Percentiles rank a stretch among this genome's conserved stretches.
phyloP scores from a whole-genome alignment of 2,329 filamentous ascomycete genomes.

The Fusarium torreyae region DNA sequence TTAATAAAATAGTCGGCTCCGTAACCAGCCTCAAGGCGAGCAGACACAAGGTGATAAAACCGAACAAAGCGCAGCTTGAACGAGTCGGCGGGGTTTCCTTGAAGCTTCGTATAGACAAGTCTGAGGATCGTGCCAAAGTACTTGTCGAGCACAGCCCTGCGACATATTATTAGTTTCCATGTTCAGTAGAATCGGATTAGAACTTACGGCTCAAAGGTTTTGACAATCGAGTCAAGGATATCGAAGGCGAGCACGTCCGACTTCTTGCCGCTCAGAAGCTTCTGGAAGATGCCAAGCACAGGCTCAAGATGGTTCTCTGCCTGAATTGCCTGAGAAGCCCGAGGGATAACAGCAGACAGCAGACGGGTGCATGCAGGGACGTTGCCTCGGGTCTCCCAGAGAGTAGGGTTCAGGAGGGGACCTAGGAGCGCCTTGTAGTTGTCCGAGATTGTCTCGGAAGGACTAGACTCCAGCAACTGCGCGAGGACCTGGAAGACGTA shows the following conservation, averaged over 20 bases:
- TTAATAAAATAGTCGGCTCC: constrained; percentile 93
- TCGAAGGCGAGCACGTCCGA: constrained; percentile 92
- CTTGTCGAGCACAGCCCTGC: constrained; percentile 74
- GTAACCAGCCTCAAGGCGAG: constrained; percentile 82
- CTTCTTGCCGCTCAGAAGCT: constrained; percentile 83
- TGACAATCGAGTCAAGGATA: constrained; percentile 84
- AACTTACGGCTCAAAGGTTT: constrained; percentile 79
- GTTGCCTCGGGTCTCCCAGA: constrained; percentile 95
- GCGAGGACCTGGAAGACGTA: constrained; percentile 98
- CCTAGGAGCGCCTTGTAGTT: constrained; percentile 85
- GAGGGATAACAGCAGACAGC: constrained; percentile 85
- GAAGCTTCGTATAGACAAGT: constrained; percentile 83
- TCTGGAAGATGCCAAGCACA: constrained; percentile 96
- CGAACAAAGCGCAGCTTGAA: constrained; percentile 90
- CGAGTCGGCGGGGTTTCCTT: constrained; percentile 79
- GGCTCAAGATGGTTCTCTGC: constrained; percentile 86
- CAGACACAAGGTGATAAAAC: constrained; percentile 94
- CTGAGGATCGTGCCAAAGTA: constrained; percentile 87
- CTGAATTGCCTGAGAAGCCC: constrained; percentile 80
- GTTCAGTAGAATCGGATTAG: neutral
- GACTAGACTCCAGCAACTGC: constrained; percentile 89
- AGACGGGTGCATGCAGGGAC: constrained; percentile 91
- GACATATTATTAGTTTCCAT: constrained; percentile 44
- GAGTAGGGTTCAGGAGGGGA: constrained; percentile 82
- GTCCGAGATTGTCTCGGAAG: constrained; percentile 81